Conservation (phyloP, 371 early-diverging fungal species). For the Rhizopus microsporus region DNA sequence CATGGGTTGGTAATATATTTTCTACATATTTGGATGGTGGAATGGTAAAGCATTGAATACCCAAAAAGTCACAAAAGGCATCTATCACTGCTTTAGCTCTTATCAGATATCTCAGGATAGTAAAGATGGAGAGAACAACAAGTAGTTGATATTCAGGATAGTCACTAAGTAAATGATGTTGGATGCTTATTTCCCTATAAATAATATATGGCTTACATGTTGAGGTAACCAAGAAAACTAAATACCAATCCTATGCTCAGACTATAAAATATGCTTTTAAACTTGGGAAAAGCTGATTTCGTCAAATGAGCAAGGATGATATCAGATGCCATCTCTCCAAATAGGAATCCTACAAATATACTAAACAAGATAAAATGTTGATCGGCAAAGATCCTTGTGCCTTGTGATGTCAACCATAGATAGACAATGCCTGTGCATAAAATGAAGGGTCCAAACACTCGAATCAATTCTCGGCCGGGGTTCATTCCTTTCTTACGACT, state of each 20-base stretch:
- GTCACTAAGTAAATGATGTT: background rate
- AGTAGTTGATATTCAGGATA: conserved; percentile 17
- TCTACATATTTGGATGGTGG: conserved; percentile 35
- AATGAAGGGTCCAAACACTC: conserved; percentile 53
- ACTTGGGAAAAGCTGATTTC: conserved; percentile 76
- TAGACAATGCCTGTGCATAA: conserved; percentile 55
- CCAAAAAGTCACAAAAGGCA: conserved; percentile 80
- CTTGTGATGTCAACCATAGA: conserved; percentile 70
- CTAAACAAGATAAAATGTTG: conserved; percentile 74
- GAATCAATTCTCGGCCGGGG: conserved; percentile 13
- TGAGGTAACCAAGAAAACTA: conserved; percentile 13
- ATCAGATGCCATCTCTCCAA: conserved; percentile 88
- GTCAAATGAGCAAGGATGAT: conserved; percentile 91
- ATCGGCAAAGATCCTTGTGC: conserved; percentile 58
- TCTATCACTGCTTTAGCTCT: conserved; percentile 84
- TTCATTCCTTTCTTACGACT: conserved; percentile 30
- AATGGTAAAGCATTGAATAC: conserved; percentile 83
- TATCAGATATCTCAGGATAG: conserved; percentile 69
- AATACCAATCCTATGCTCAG: background rate
- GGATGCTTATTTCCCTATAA: background rate
- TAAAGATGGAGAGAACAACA: conserved; percentile 31
- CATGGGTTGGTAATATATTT: conserved; percentile 3
- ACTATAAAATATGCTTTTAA: conserved; percentile 22
- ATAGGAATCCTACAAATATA: conserved; percentile 73
- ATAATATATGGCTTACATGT: conserved; percentile 30